Percentiles rank a stretch among this genome's conserved stretches.
phyloP scores from a whole-genome alignment of 805 yeast species.

The Zygosaccharomyces siamensis region DNA sequence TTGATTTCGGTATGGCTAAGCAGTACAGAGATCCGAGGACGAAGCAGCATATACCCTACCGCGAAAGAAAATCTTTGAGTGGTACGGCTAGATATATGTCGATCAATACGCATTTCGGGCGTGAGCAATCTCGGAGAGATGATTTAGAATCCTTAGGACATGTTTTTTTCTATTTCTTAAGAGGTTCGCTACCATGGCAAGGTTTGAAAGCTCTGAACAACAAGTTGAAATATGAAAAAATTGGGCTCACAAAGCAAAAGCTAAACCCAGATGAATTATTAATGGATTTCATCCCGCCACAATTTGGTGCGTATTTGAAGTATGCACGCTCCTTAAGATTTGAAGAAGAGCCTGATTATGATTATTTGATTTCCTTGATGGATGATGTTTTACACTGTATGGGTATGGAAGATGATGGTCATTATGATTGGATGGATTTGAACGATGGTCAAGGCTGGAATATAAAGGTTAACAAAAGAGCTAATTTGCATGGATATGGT shows the following conservation, averaged over 20 bases:
- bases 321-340: conserved; percentile 65
- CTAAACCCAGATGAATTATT: conserved; percentile 56
- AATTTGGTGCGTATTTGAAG: conserved; percentile 68
- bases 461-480: conserved; percentile 65
- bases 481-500: conserved; percentile 79
- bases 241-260: conserved; percentile 73
- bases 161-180: conserved; percentile 70
- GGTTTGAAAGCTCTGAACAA: conserved; percentile 87
- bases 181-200: conserved; percentile 85
- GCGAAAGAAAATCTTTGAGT: conserved; percentile 73
- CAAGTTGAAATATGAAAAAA: conserved; percentile 75
- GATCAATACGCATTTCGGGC: conserved; percentile 79
- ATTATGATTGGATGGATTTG: conserved; percentile 76
- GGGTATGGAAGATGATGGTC: conserved; percentile 59
- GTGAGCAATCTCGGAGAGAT: conserved; percentile 80
- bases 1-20: conserved; percentile 85
- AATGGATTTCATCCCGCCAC: conserved; percentile 61
- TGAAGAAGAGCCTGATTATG: conserved; percentile 78
- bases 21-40: conserved; percentile 78
- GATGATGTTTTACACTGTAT: conserved; percentile 53
- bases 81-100: conserved; percentile 89
- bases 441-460: conserved; percentile 84
- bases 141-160: conserved; percentile 79
- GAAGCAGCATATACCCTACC: conserved; percentile 74
- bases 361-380: conserved; percentile 57